Conservation (phyloP, 2,329 filamentous ascomycete genomes). For the Epichloe uncinata region DNA sequence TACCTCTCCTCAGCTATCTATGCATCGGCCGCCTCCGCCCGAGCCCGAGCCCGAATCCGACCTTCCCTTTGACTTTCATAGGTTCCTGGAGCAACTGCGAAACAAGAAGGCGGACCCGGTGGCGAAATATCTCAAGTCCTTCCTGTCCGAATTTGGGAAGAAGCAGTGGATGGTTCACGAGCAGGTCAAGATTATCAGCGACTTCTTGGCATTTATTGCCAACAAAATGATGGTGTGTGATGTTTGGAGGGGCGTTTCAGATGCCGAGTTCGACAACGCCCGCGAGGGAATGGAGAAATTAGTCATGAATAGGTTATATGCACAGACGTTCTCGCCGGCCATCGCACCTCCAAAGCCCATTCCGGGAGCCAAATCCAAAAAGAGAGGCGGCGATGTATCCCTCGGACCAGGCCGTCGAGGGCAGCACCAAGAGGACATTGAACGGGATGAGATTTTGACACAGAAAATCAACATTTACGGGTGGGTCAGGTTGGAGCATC, state of each 20-base stretch:
- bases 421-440: slow-evolving; percentile 96
- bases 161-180: slow-evolving; percentile 99
- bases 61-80: slow-evolving; percentile 91
- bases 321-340: slow-evolving; percentile 89
- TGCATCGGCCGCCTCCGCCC: slow-evolving; percentile 54
- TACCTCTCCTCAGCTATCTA: slow-evolving; percentile 33
- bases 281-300: slow-evolving; percentile 98
- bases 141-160: slow-evolving; percentile 88
- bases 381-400: slow-evolving; percentile 54
- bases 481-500: slow-evolving; percentile 85
- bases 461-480: slow-evolving; percentile 96
- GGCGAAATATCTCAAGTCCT: slow-evolving; percentile 88
- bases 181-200: slow-evolving; percentile 96
- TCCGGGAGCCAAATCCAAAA: slow-evolving; percentile 53
- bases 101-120: slow-evolving; percentile 98
- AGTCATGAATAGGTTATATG: slow-evolving; percentile 95
- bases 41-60: slow-evolving; percentile 68
- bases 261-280: slow-evolving; percentile 96
- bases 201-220: slow-evolving; percentile 91
- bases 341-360: slow-evolving; percentile 71
- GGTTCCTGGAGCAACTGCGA: slow-evolving; percentile 88
- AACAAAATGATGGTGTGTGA: slow-evolving; percentile 98
- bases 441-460: slow-evolving; percentile 86
- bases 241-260: slow-evolving; percentile 89
- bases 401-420: slow-evolving; percentile 76